Conservation (phyloP, 2,329 filamentous ascomycete species). For the Arthroderma sp. region DNA sequence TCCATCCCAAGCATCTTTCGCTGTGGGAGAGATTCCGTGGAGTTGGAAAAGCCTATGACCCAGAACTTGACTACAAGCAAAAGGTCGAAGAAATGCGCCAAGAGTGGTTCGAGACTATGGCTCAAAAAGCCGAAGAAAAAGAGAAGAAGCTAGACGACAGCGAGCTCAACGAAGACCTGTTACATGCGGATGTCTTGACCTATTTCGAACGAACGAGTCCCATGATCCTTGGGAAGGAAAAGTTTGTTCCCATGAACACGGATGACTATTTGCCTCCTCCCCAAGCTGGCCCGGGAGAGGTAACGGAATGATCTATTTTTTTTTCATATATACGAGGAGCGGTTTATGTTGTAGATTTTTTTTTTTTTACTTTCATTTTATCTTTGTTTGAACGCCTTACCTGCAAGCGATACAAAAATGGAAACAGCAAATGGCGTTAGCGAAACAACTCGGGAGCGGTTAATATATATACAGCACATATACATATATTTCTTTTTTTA, state of each 20-base stretch:
- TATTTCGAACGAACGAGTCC: conserved; percentile 41
- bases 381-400: too few species aligned
- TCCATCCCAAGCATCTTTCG: conserved; percentile 79
- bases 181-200: conserved; percentile 36
- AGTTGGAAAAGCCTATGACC: conserved; percentile 68
- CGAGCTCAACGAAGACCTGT: conserved; percentile 34
- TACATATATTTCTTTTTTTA: too few species aligned
- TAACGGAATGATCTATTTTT: conserved; percentile 2
- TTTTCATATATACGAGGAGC: not conserved
- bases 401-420: too few species aligned
- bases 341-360: not conserved
- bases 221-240: conserved; percentile 8
- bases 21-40: conserved; percentile 75
- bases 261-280: conserved; percentile 6
- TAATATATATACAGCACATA: too few species aligned
- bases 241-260: not conserved
- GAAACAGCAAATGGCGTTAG: too few species aligned
- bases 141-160: conserved; percentile 25
- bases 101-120: conserved; percentile 39
- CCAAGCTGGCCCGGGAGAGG: conserved; percentile 5
- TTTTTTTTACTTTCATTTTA: not conserved
- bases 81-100: conserved; percentile 72
- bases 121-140: conserved; percentile 39
- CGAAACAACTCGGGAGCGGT: too few species aligned
- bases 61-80: conserved; percentile 66